phyloP scores from a whole-genome alignment of 306 rosid genomes.

The Inga oerstediana region DNA sequence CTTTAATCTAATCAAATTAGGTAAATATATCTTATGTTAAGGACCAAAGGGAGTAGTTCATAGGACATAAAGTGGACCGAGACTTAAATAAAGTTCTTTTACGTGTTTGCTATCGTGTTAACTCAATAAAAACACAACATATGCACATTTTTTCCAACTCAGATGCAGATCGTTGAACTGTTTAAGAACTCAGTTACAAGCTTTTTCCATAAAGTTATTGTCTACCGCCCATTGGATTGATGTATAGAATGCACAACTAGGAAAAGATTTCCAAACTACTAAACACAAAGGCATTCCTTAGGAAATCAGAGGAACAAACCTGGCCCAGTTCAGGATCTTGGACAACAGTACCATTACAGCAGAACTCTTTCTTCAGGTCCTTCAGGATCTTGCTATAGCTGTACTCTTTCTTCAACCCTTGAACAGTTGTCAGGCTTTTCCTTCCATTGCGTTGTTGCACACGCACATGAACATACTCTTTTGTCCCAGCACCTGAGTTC shows the following conservation, averaged over 20 bases:
- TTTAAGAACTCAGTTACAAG: background rate
- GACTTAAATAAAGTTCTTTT: background rate
- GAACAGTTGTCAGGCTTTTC: slow-evolving; percentile 17
- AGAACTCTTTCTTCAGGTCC: slow-evolving; percentile 20
- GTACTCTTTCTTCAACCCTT: slow-evolving; percentile 22
- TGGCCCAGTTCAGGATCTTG: slow-evolving; percentile 19
- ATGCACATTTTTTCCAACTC: background rate
- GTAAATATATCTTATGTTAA: too few species aligned
- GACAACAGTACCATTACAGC: slow-evolving; percentile 20
- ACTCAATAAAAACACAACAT: slow-evolving; percentile 5
- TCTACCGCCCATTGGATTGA: background rate
- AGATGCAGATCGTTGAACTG: background rate
- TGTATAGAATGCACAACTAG: background rate
- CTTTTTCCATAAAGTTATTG: background rate
- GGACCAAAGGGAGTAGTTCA: too few species aligned
- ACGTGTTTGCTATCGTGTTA: background rate
- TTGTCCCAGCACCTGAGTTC: slow-evolving; percentile 14
- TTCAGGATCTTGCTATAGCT: slow-evolving; percentile 21
- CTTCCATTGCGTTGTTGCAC: slow-evolving; percentile 21
- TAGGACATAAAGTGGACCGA: background rate
- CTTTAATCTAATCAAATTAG: too few species aligned
- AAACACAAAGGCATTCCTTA: background rate
- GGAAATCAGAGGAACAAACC: background rate
- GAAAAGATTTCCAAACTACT: background rate
- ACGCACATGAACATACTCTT: slow-evolving; percentile 18